Conservation (phyloP, 768 basidiomycete genomes). For the Termitomyces sp. region DNA sequence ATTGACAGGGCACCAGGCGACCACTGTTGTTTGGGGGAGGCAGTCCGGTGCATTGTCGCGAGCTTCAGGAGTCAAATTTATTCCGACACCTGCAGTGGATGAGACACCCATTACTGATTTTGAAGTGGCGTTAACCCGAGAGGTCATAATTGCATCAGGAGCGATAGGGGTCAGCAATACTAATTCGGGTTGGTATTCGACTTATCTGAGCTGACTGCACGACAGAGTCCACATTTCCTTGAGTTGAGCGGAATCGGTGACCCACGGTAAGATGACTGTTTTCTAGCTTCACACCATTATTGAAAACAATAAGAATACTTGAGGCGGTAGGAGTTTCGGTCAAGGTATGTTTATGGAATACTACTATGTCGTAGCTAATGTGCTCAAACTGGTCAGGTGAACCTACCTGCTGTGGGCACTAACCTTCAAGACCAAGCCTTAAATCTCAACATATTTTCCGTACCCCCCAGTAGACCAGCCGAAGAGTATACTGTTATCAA, state of each 20-base stretch:
- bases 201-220: background rate
- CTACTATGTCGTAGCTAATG: background rate
- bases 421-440: constrained; percentile 15
- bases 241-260: constrained; percentile 14
- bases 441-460: background rate
- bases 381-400: background rate
- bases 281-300: background rate
- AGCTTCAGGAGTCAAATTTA: constrained; percentile 13
- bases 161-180: constrained; percentile 8
- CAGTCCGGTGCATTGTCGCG: background rate
- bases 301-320: constrained; percentile 5
- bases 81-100: constrained; percentile 1
- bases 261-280: background rate
- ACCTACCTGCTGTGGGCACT: constrained; percentile 13
- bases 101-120: background rate
- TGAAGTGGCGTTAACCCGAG: background rate
- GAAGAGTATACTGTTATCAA: constrained; percentile 6
- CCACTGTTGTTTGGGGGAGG: constrained; percentile 5
- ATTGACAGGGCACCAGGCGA: constrained; percentile 11
- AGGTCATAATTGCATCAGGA: constrained; percentile 12
- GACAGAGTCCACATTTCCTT: constrained; percentile 11
- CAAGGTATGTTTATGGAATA: background rate
- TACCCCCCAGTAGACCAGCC: background rate
- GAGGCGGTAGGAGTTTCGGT: constrained; percentile 3
- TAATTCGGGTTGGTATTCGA: background rate